phyloP scores from a whole-genome alignment of 805 yeast genomes.

The Isabelozyma pseudorhagii region DNA sequence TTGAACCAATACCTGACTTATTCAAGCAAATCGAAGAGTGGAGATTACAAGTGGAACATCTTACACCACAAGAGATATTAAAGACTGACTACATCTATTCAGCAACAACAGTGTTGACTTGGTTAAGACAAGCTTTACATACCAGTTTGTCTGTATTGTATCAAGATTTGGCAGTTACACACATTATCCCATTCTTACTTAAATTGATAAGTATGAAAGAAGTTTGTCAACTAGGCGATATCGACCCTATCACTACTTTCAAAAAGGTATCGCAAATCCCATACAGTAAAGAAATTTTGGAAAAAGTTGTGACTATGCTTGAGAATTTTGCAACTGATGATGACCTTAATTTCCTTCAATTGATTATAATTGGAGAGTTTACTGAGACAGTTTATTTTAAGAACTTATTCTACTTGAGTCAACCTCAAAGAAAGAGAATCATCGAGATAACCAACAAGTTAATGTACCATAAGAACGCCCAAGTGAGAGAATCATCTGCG shows the following conservation, averaged over 20 bases:
- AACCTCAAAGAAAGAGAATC: constrained; percentile 46
- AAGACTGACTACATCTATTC: constrained; percentile 61
- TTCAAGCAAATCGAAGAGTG: constrained; percentile 44
- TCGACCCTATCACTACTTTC: constrained; percentile 50
- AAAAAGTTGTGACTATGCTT: constrained; percentile 34
- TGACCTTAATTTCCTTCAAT: constrained; percentile 45
- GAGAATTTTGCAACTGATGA: constrained; percentile 27
- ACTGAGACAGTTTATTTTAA: constrained; percentile 69
- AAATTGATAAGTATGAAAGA: constrained; percentile 68
- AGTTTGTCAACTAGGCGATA: constrained; percentile 66
- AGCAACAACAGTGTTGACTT: constrained; percentile 61
- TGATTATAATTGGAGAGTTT: constrained; percentile 62
- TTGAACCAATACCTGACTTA: constrained; percentile 34
- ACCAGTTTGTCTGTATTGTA: constrained; percentile 54
- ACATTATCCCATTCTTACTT: constrained; percentile 69
- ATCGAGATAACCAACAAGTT: constrained; percentile 50
- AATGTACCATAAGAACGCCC: constrained; percentile 62
- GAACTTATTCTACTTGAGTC: constrained; percentile 54
- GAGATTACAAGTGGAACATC: constrained; percentile 30
- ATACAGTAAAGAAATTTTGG: constrained; percentile 17
- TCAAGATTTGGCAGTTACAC: constrained; percentile 45
- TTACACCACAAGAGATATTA: constrained; percentile 54
- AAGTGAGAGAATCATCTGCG: constrained; percentile 73
- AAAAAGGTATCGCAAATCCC: constrained; percentile 44
- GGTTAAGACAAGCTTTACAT: constrained; percentile 53